Evolutionary conservation across 108 stramenopile genomes (phyloP).

Genomic region (Craspedostauros australis): DNA sequence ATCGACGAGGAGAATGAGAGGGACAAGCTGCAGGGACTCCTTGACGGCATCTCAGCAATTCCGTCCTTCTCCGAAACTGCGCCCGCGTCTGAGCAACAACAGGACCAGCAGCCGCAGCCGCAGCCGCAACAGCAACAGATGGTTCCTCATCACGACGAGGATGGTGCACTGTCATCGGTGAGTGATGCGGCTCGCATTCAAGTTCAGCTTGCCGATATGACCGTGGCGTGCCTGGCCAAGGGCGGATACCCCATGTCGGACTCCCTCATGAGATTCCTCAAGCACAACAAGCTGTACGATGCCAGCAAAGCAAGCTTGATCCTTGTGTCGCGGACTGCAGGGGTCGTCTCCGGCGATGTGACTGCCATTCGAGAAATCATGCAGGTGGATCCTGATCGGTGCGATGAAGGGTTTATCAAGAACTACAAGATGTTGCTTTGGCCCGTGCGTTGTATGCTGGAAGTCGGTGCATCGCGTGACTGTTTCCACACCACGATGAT

Average conservation of each 20-base stretch:
- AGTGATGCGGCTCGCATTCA: no score
- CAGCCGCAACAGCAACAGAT: no score
- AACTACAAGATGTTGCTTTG: no score
- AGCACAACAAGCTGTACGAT: constrained; percentile 52
- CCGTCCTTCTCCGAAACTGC: constrained; percentile 11
- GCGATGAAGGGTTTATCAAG: not conserved
- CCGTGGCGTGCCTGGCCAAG: constrained; percentile 68
- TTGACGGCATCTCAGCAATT: constrained; percentile 74
- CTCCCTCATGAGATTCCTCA: constrained; percentile 55
- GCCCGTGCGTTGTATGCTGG: constrained; percentile 62
- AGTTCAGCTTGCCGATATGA: constrained; percentile 70
- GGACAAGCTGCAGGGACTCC: constrained; percentile 42
- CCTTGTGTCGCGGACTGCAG: constrained; percentile 39
- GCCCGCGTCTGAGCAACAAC: constrained; percentile 1
- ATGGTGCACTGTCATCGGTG: no score
- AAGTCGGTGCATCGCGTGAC: constrained; percentile 58
- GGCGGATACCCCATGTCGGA: constrained; percentile 56
- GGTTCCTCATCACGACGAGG: no score
- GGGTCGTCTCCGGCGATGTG: constrained; percentile 26
- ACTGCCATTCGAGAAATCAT: no score
- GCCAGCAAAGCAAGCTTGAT: constrained; percentile 56
- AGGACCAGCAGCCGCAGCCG: no score
- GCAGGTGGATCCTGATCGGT: not conserved
- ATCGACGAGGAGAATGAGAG: constrained; percentile 44
- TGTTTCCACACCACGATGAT: constrained; percentile 47